These are phyloP conservation scores for Ambrosiella beaveri DNA, from an alignment of 2,329 filamentous ascomycete genomes.

Conservation along the genomic window DNA sequence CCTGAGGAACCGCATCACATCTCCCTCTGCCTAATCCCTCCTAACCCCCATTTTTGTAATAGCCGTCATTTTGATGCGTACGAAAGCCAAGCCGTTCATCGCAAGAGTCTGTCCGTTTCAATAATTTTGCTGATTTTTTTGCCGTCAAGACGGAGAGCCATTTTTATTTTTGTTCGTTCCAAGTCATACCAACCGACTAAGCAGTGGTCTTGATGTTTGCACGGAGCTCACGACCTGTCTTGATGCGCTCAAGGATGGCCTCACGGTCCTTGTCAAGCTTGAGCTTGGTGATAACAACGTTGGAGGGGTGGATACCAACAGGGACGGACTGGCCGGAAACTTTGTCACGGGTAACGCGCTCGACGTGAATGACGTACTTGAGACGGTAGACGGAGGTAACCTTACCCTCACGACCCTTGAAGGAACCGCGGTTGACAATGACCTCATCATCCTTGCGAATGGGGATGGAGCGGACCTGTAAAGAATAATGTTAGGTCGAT, in stretches of 20 bases:
- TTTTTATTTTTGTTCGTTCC: constrained; percentile 6
- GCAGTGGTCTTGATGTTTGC: constrained; percentile 50
- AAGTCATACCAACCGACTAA: constrained; percentile 4
- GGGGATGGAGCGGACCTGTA: constrained; percentile 80
- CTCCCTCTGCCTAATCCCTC: constrained; percentile 3
- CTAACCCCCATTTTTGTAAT: neutral
- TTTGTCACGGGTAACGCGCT: constrained; percentile 95
- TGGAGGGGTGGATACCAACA: constrained; percentile 85
- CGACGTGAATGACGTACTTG: constrained; percentile 94
- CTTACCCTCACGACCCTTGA: constrained; percentile 99
- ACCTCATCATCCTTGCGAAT: constrained; percentile 98
- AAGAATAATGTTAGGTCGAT: constrained; percentile 3
- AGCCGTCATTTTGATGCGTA: constrained; percentile 1
- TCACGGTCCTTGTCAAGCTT: constrained; percentile 95
- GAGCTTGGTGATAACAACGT: constrained; percentile 96
- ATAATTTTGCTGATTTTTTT: constrained; percentile 11
- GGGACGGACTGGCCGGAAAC: constrained; percentile 90
- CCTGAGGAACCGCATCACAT: constrained; percentile 1
- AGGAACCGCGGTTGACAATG: constrained; percentile 72
- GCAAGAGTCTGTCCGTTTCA: constrained; percentile 5
- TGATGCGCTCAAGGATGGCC: constrained; percentile 72
- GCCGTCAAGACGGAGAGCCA: neutral
- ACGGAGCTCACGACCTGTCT: constrained; percentile 58
- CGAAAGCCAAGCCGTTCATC: neutral
- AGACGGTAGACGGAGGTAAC: constrained; percentile 94